Evolutionary conservation across 2,329 filamentous ascomycete species (phyloP), one percentile per base, ranked within the genome.

Genomic region (Nectriaceae sp.): DNA sequence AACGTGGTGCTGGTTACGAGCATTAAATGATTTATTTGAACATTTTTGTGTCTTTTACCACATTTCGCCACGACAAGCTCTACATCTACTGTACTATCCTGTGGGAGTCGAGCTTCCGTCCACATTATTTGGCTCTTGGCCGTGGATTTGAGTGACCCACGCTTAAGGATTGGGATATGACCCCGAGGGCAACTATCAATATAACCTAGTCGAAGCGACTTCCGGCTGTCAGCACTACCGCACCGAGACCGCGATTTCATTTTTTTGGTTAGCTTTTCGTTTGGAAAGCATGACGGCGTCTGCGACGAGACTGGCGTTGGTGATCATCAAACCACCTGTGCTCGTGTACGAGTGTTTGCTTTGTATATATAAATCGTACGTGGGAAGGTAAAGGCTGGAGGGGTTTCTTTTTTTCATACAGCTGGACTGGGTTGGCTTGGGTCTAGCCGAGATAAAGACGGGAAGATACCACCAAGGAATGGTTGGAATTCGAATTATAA

Each of bases 1-100:
- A 75, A 56, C 72, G 72, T 50, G 72, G 72, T 50, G 72, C 72
- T 39, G 72, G 72, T 35, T 75, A 75, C 54, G 72, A 75, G 18
- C 67, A 73, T 33, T 61, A 54, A 53, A 51, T 46, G 56, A 55
- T 50, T 38, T 49, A 53, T 40, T 33, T 38, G 11, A 49, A 39
- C 33, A 57, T 33, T 26, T 18, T 42, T 31, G n/a, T n/a, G n/a
- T 31, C 16, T 42, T 21, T 33, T 31, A 31, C 16, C 22, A 18
- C 24, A 16, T 33, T 21, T 40, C 21, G 21, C 21, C 13, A 16
- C n/a, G 50, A 58, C 36, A 42, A 54, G 24, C 53, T 52, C 52
- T 50, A 44, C n/a, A 49, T 49, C 35, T 44, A 42, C 49, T 51
- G 44, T 20, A n/a, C 11, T 19, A 10, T 16, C 33, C 5, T 36